Evolutionary conservation across 2,329 filamentous ascomycete genomes (phyloP), one percentile per base, ranked within the genome.

Genomic region (Pestalotiopsis sp.): DNA sequence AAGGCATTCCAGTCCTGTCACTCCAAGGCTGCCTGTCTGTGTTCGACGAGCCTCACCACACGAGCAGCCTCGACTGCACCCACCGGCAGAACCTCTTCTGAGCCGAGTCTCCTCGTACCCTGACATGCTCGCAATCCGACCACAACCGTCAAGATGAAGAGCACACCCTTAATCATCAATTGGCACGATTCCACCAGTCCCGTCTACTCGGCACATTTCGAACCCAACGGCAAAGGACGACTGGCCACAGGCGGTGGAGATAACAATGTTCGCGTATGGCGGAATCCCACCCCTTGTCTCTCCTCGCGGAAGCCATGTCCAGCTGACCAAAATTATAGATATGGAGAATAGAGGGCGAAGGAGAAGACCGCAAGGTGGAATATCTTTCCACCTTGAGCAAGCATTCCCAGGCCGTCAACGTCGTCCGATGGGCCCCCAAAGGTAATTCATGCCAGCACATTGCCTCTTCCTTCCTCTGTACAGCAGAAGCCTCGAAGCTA

Each of bases 141-240:
- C 56, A 38, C 66, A 69, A 58, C 71, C 75, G 77, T 78, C 81
- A 85, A 81, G 79, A 99, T 99, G 96, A 98, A 97, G 89, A 95
- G 94, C 79, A 92, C 94, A 78, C 95, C 96, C 75, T 88, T 99
- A 75, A 95, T 98, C 79, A 95, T 99, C 83, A 94, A 97, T 86
- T 99, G 96, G 96, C 97, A 99, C 83, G 93, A 98, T 81, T 93
- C 97, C 79, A 97, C 97, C 83, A 91, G 93, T 76, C 96, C 96
- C 69, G 95, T 99, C 80, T 99, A 98, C 84, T 98, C 95, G 58
- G 94, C 94, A 75, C 95, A 98, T 81, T 99, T 98, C 80, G 95
- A 99, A 80, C 93, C 93, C 62, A 88, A 93, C 78, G 94, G 94
- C 72, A 98, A 96, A 81, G 94, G 94, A 67, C 91, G 96, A 76